phyloP scores from a whole-genome alignment of 345 rosid genomes.

The Limnanthes douglasii region DNA sequence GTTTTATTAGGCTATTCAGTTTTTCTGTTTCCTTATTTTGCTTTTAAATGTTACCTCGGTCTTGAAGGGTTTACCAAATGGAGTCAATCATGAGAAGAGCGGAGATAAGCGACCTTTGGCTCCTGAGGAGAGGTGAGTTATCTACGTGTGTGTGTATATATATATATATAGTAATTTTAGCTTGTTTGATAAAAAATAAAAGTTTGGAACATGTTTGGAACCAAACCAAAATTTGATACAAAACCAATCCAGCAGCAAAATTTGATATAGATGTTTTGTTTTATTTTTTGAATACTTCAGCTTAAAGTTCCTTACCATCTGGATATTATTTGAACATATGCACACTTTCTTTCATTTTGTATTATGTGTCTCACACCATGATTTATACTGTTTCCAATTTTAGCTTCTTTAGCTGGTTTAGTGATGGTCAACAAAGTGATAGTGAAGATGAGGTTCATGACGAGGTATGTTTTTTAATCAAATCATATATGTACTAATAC shows the following conservation, averaged over 20 bases:
- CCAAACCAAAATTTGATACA: too few species aligned
- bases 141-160: too few species aligned
- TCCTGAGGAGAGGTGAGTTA: slow-evolving; percentile 73
- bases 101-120: slow-evolving; percentile 66
- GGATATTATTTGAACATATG: neutral
- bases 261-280: too few species aligned
- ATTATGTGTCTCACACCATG: neutral
- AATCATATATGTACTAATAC: too few species aligned
- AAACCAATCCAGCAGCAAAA: too few species aligned
- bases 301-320: too few species aligned
- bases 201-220: too few species aligned
- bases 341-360: neutral
- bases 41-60: slow-evolving; percentile 5
- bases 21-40: slow-evolving; percentile 3
- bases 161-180: too few species aligned
- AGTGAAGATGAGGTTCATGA: slow-evolving; percentile 48
- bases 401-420: slow-evolving; percentile 93
- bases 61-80: slow-evolving; percentile 72
- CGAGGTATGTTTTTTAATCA: slow-evolving; percentile 61
- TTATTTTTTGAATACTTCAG: too few species aligned
- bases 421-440: slow-evolving; percentile 39
- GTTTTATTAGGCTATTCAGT: neutral
- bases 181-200: too few species aligned
- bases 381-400: slow-evolving; percentile 4
- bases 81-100: slow-evolving; percentile 69